Conservation (phyloP, 192 early-diverging fungal genomes). For the Backusella mclennaniae region DNA sequence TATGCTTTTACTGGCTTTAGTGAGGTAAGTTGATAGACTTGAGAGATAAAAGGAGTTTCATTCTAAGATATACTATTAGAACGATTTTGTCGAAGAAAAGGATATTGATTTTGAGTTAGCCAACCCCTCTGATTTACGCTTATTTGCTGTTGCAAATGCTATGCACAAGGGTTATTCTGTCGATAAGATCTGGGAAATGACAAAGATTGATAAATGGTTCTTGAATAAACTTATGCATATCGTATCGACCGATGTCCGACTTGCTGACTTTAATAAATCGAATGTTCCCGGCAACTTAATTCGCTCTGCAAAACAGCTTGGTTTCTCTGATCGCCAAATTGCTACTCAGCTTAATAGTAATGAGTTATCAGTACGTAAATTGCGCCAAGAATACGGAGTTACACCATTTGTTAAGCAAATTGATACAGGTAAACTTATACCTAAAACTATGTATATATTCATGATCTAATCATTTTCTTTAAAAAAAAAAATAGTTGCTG, state of each 20-base stretch:
- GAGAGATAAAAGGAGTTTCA: neutral
- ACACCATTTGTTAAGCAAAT: constrained; percentile 98
- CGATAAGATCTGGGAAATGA: constrained; percentile 88
- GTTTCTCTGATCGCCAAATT: constrained; percentile 94
- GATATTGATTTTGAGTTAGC: constrained; percentile 87
- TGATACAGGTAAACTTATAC: constrained; percentile 71
- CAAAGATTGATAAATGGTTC: constrained; percentile 97
- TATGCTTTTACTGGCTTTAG: constrained; percentile 83
- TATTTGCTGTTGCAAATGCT: constrained; percentile 97
- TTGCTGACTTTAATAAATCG: constrained; percentile 55
- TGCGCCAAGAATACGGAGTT: constrained; percentile 76
- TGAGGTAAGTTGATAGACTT: constrained; percentile 34
- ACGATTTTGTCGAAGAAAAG: constrained; percentile 54
- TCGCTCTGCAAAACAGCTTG: constrained; percentile 86
- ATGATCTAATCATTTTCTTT: neutral
- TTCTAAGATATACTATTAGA: constrained; percentile 35
- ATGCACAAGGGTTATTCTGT: constrained; percentile 91
- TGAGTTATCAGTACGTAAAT: constrained; percentile 86
- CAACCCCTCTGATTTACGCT: constrained; percentile 89
- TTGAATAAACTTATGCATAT: constrained; percentile 91
- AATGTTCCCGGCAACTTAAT: constrained; percentile 61
- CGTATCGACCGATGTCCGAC: constrained; percentile 74
- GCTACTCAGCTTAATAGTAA: constrained; percentile 68
- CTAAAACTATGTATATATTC: neutral
- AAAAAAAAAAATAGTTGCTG: constrained; percentile 63